Evolutionary conservation across 1,284 basidiomycete species (phyloP).

Genomic region (Ceratobasidium sp.): DNA sequence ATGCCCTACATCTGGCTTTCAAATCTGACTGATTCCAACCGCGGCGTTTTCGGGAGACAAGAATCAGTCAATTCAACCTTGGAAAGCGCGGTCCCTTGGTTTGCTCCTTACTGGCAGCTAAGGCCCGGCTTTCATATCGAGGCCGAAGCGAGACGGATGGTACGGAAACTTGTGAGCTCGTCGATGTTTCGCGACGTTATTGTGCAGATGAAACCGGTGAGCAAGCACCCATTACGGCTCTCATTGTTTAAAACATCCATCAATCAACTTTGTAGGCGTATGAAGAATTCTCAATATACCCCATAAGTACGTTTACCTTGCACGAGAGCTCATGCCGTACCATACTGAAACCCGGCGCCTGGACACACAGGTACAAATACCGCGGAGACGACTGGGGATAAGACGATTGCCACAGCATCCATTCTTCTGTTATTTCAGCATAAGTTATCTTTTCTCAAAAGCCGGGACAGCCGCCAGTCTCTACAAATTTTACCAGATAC

Average conservation of each 20-base stretch:
- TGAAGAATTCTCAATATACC: neutral
- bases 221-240: neutral
- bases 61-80: neutral
- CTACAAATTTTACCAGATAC: too few species aligned
- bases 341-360: too few species aligned
- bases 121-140: constrained; percentile 4
- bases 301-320: neutral
- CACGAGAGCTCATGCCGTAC: neutral
- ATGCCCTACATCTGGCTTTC: neutral
- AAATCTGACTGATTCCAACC: neutral
- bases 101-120: neutral
- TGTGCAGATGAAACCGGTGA: neutral
- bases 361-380: neutral
- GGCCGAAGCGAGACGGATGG: constrained; percentile 1
- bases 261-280: neutral
- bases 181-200: neutral
- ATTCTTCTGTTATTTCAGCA: neutral
- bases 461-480: neutral
- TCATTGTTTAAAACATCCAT: neutral
- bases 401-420: neutral
- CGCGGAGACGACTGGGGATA: neutral
- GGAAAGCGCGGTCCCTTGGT: neutral
- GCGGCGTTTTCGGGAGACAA: too few species aligned
- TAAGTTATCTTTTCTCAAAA: neutral
- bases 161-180: neutral